Evolutionary conservation across 768 basidiomycete species (phyloP), one percentile per base, ranked within the genome.

Genomic region (Lanmaoa pseudosensibilis): DNA sequence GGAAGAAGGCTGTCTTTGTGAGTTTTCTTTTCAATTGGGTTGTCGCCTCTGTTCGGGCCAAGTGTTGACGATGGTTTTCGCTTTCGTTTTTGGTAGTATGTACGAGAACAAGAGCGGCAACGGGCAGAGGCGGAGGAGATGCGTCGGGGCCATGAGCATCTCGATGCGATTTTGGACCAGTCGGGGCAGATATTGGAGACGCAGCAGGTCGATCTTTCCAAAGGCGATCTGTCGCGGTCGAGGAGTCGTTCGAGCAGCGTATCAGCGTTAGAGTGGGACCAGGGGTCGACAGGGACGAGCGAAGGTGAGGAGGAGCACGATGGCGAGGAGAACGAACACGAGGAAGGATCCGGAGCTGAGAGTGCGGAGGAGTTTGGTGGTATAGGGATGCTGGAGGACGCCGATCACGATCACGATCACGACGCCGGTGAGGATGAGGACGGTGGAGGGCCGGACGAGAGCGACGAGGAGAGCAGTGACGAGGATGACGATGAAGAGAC

Each of bases 161-260:
- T 98, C 21, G 90, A 95, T 69, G 91, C 88, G 5, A 92, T 98
- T 59, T 77, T 98, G 45, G 84, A 93, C 71, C 89, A 95, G 65
- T 95, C 92, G 36, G 90, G 90, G 0, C 86, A 88, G 46, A 84
- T 96, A 54, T 74, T 97, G 57, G 87, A 90, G 65, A 88, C 91
- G 2, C 95, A 96, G 65, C 86, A 89, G 45, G 78, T 81, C 1
- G 89, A 90, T 63, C 73, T 94, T 44, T 74, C 75, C 1, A 78
- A 80, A 48, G 79, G 77, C 9, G 82, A 79, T 47, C 51, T 72
- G n/a, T 75, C 73, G 32, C 65, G 73, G 18, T 77, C 78, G 18
- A 75, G 78, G 25, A 91, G 86, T 62, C 80, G 84, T 16, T 86
- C 86, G 2, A 80, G 76, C 41, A 86, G 82, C 37, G 64, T 76